Percentiles rank a stretch among this genome's conserved stretches.
phyloP scores from a whole-genome alignment of 108 stramenopile genomes.

The Mediolabrus comicus region DNA sequence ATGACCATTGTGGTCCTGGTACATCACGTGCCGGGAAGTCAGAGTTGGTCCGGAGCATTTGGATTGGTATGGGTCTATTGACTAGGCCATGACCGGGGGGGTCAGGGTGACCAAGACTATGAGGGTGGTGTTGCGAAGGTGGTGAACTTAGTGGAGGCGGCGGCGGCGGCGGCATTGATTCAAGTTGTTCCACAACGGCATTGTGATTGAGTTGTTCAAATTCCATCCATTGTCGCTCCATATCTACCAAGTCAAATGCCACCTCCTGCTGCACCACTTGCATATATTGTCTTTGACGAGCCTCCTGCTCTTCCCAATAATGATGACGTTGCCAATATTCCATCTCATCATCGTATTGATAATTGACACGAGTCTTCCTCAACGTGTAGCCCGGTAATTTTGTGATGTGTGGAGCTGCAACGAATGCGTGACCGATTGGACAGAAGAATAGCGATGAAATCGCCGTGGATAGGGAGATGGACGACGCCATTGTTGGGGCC shows the following conservation, averaged over 20 bases:
- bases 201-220: not conserved
- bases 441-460: not conserved
- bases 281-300: not conserved
- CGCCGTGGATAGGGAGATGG: not conserved
- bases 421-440: not conserved
- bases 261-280: not conserved
- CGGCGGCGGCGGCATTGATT: not conserved
- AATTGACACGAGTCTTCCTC: not conserved
- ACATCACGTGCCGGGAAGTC: not conserved
- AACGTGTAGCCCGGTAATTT: not conserved
- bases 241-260: not conserved
- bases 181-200: too few species aligned
- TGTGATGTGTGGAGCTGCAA: not conserved
- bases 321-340: slow-evolving; percentile 3
- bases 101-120: not conserved
- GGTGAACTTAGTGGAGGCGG: too few species aligned
- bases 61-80: not conserved
- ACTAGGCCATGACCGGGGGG: not conserved
- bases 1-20: not conserved
- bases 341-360: not conserved
- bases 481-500: not conserved
- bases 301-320: not conserved
- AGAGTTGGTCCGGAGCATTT: not conserved
- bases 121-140: not conserved
- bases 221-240: not conserved